Base-by-base conservation (phyloP, 2,329 filamentous ascomycete genomes). In the Talaromyces sp. region DNA sequence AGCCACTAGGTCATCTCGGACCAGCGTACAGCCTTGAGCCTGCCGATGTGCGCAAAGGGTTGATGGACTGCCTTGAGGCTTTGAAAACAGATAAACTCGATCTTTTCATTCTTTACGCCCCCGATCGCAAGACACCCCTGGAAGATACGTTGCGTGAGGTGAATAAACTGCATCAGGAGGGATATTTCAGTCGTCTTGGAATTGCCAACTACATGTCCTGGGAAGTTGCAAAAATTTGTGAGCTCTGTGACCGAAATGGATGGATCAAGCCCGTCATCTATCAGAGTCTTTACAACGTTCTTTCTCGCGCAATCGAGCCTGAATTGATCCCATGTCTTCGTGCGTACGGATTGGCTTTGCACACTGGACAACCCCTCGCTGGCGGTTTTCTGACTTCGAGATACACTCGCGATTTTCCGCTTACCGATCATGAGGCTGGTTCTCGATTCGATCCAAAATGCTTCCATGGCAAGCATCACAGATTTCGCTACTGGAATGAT, bases 91-190 rank as follows among this genome's bases (percentile, higher is more conserved):
- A 75, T 31, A 77, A 77, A 65, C 72, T 85, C 2, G 76, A 84
- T 45, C 78, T 83, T 60, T 83, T 77, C 70, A 85, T 85, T 65
- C 76, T 85, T 2, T 83, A 85, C 67, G 78, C 75, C 0, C 82
- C 82, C 62, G 83, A 85, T 68, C 74, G 78, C n/a, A 78, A 71
- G 0, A 79, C 76, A 1, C 81, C 82, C 0, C 76, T 79, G 60
- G 78, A 81, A 59, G 78, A 79, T 5, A 83, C 82, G 1, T 72
- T 84, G n/a, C 71, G 73, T 7, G 81, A 76, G 31, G 78, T 85
- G 39, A 77, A 85, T 68, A 71, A 77, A 4, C 74, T 85, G 0
- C 73, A 82, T 71, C 68, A 78, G 27, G 76, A 81, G 58, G 82
- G 82, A 0, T 74, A 76, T 31, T 83, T 84, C 68, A 71, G 72